Conservation (phyloP, 2,329 filamentous ascomycete genomes). For the Aspergillus felis region DNA sequence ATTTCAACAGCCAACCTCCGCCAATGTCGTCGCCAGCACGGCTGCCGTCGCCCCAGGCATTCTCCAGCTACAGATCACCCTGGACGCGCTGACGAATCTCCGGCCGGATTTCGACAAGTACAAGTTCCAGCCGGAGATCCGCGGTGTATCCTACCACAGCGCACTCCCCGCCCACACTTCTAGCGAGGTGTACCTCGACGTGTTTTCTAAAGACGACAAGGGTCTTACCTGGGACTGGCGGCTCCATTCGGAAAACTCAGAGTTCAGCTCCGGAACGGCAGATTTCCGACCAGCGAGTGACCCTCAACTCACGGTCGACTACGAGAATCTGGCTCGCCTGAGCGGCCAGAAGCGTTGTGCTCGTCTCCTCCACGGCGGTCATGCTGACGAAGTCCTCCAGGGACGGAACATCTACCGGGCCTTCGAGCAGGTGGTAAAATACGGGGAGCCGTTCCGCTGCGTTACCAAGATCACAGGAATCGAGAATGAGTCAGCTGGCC, state of each 20-base stretch:
- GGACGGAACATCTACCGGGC: conserved; percentile 17
- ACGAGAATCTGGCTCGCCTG: conserved; percentile 30
- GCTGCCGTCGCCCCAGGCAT: conserved; percentile 40
- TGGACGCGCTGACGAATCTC: conserved; percentile 32
- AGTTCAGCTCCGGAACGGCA: neutral
- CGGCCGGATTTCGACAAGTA: conserved; percentile 16
- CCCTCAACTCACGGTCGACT: conserved; percentile 15
- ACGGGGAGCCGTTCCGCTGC: conserved; percentile 11
- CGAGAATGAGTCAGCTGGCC: conserved; percentile 18
- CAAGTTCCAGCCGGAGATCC: conserved; percentile 23
- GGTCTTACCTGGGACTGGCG: conserved; percentile 23
- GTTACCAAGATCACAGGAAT: conserved; percentile 17
- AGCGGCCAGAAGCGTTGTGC: conserved; percentile 25
- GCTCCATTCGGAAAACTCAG: conserved; percentile 1
- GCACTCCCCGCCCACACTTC: conserved; percentile 31
- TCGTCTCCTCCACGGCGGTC: neutral
- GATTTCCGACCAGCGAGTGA: conserved; percentile 19
- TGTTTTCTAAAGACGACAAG: conserved; percentile 11
- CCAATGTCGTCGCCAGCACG: conserved; percentile 30
- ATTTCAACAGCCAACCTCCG: neutral
- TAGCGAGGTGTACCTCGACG: conserved; percentile 23
- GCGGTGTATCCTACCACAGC: conserved; percentile 26
- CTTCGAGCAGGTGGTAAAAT: conserved; percentile 18
- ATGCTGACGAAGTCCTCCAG: conserved; percentile 15
- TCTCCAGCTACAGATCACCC: conserved; percentile 35